These are phyloP conservation scores for Carpinus fangiana DNA, from an alignment of 306 rosid genomes.

Conservation along the genomic window DNA sequence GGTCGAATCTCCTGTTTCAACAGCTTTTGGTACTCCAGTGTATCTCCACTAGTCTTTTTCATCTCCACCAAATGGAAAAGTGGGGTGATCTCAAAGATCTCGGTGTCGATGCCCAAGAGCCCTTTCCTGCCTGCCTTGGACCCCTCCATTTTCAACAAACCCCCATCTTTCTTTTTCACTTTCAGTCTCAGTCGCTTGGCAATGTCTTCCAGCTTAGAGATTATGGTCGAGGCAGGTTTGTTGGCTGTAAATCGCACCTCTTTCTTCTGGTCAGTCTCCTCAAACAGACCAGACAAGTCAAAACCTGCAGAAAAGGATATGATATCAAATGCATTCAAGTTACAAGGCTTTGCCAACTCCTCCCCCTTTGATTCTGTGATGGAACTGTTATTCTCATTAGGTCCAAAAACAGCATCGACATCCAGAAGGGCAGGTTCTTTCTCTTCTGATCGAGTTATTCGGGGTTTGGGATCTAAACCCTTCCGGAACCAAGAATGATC, in stretches of 20 bases:
- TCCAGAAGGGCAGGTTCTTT: conserved; percentile 43
- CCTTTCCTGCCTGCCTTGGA: conserved; percentile 82
- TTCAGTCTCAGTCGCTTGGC: conserved; percentile 59
- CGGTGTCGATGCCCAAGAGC: conserved; percentile 62
- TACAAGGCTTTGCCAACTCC: conserved; percentile 51
- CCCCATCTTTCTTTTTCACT: conserved; percentile 73
- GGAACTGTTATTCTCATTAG: conserved; percentile 35
- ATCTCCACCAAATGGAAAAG: conserved; percentile 72
- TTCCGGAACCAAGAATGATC: conserved; percentile 67
- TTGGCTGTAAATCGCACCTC: conserved; percentile 72
- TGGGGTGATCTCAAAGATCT: conserved; percentile 83
- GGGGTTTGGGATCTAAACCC: conserved; percentile 50
- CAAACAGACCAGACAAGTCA: conserved; percentile 88
- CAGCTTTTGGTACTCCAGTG: conserved; percentile 69
- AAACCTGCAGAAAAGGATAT: conserved; percentile 90
- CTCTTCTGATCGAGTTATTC: conserved; percentile 21
- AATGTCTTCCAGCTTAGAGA: conserved; percentile 77
- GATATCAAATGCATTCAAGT: conserved; percentile 86
- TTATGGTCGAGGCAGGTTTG: conserved; percentile 58
- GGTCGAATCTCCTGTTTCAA: conserved; percentile 76
- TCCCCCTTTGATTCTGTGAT: conserved; percentile 48
- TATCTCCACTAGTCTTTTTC: conserved; percentile 74
- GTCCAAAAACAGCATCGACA: conserved; percentile 49
- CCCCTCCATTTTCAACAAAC: conserved; percentile 73
- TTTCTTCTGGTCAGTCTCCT: conserved; percentile 52